phyloP scores from a whole-genome alignment of 768 basidiomycete species.

The Russula abietina region DNA sequence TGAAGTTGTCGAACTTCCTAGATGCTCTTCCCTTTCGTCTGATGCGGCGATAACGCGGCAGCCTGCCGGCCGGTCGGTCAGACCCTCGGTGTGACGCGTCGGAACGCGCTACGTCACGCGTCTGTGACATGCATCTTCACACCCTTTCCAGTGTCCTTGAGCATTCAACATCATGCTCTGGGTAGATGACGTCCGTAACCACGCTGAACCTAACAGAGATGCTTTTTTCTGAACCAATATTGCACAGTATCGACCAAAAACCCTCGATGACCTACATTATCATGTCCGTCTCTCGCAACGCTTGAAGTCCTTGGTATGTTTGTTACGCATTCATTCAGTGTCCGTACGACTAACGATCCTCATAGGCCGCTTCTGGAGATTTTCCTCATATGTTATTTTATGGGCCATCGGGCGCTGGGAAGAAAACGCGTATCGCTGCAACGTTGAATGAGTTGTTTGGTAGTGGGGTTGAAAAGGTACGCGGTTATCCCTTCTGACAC shows the following conservation, averaged over 20 bases:
- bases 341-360: not conserved
- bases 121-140: constrained; percentile 10
- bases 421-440: constrained; percentile 93
- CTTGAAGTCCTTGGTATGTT: constrained; percentile 65
- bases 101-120: constrained; percentile 26
- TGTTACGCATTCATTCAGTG: constrained; percentile 21
- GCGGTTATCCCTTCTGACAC: constrained; percentile 18
- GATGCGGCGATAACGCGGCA: constrained; percentile 10
- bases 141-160: not conserved
- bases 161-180: constrained; percentile 33
- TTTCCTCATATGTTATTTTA: constrained; percentile 98
- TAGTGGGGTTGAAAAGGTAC: constrained; percentile 84
- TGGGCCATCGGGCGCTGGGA: constrained; percentile 93
- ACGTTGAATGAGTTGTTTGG: constrained; percentile 88
- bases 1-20: not conserved
- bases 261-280: constrained; percentile 83
- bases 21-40: too few relatives aligned
- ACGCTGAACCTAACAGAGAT: not conserved
- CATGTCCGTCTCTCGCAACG: constrained; percentile 75
- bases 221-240: not conserved
- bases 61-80: constrained; percentile 19
- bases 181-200: constrained; percentile 43
- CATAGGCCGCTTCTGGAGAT: constrained; percentile 80
- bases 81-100: constrained; percentile 17
- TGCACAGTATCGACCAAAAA: constrained; percentile 75